Conservation (phyloP, 805 yeast species). For the Lipomyces oligophaga region DNA sequence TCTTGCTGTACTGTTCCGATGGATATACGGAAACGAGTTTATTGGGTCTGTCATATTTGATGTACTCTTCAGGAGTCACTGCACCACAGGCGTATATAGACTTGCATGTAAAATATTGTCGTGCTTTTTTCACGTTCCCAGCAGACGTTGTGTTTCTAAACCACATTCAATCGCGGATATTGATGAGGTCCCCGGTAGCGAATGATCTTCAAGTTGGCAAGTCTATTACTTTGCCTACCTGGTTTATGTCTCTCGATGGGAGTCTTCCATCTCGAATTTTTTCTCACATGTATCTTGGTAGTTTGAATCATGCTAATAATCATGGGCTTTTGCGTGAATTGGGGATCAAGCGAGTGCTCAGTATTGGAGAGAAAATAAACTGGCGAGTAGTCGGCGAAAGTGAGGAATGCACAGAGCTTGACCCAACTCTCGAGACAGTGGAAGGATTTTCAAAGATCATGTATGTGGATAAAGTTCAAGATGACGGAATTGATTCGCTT, state of each 20-base stretch:
- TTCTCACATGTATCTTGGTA: conserved; percentile 81
- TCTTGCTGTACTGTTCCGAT: conserved; percentile 74
- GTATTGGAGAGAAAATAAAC: conserved; percentile 68
- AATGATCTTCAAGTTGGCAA: conserved; percentile 5
- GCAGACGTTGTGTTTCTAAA: conserved; percentile 65
- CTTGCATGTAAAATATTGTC: conserved; percentile 57
- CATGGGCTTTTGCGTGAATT: conserved; percentile 57
- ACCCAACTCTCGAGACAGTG: neutral
- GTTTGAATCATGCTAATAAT: conserved; percentile 74
- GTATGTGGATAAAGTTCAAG: conserved; percentile 71
- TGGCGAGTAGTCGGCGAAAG: conserved; percentile 21
- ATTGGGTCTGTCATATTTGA: conserved; percentile 63
- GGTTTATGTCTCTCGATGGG: conserved; percentile 47
- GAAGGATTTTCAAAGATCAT: conserved; percentile 47
- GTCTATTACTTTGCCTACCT: conserved; percentile 25
- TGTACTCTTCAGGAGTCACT: conserved; percentile 59
- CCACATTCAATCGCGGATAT: conserved; percentile 60
- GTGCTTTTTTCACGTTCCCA: conserved; percentile 82
- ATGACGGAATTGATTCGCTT: conserved; percentile 84
- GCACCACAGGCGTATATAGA: conserved; percentile 63
- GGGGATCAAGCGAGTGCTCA: conserved; percentile 69
- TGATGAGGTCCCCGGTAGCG: conserved; percentile 46
- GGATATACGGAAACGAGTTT: conserved; percentile 90
- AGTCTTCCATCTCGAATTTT: conserved; percentile 79
- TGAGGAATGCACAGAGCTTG: neutral